These are phyloP conservation scores for Camellia japonica DNA, from an alignment of 148 eudicot species.

Conservation along the genomic window DNA sequence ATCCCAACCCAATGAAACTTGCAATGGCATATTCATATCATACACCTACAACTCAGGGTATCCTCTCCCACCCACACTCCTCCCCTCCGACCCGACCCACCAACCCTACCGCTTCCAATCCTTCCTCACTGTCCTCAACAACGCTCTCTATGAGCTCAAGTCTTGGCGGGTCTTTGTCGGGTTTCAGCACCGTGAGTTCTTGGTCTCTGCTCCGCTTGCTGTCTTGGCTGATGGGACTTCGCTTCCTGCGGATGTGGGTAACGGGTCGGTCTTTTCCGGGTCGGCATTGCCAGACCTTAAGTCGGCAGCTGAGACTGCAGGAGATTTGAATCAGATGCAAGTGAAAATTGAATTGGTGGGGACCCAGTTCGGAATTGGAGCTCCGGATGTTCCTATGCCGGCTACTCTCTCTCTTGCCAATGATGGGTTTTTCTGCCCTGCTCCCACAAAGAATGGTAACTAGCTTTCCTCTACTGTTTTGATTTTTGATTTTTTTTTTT, in stretches of 20 bases:
- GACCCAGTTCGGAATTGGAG: constrained; percentile 64
- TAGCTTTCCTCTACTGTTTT: neutral
- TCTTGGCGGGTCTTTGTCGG: constrained; percentile 52
- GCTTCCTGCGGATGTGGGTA: constrained; percentile 42
- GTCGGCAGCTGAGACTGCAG: constrained; percentile 69
- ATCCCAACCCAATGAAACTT: constrained; percentile 14
- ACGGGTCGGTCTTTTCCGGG: constrained; percentile 47
- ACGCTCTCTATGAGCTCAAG: constrained; percentile 33
- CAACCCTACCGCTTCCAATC: constrained; percentile 51
- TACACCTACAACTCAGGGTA: constrained; percentile 33
- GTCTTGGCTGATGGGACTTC: constrained; percentile 47
- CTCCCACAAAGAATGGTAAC: constrained; percentile 22
- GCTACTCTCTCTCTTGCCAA: constrained; percentile 35
- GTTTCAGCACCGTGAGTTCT: constrained; percentile 36
- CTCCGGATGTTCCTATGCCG: constrained; percentile 47
- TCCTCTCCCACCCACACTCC: constrained; percentile 25
- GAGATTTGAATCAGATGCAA: constrained; percentile 49
- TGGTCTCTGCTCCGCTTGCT: constrained; percentile 46
- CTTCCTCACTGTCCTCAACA: constrained; percentile 28
- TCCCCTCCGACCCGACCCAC: constrained; percentile 3
- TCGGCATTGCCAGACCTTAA: constrained; percentile 40
- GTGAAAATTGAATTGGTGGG: constrained; percentile 50
- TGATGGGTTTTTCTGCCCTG: constrained; percentile 47
- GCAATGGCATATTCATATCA: constrained; percentile 40
- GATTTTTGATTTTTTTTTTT: neutral